Base-by-base conservation (phyloP, 2,329 filamentous ascomycete genomes). In the Aspergillus sp. region DNA sequence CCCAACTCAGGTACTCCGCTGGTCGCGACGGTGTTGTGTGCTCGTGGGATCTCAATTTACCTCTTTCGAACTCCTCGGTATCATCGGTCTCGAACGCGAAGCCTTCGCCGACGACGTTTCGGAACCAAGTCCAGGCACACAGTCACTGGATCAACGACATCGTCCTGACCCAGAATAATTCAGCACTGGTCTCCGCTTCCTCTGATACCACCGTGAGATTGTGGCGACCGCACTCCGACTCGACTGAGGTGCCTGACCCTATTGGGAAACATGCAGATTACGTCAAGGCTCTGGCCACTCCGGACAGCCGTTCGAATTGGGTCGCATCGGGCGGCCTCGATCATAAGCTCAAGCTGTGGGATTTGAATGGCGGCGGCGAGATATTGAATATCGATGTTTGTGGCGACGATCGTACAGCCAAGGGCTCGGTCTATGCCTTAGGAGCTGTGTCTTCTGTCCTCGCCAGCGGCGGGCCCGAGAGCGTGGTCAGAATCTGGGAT, bases 101-200 rank as follows among this genome's bases (percentile, higher is more conserved):
- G 50, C 69, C 73, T 26, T 69, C 67, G 54, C 77, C 81, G 10
- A 84, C 85, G 16, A 80, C 80, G 2, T 85, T 86, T 69, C 81
- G 84, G 61, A 82, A 83, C 63, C 85, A 90, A 73, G 85, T 88
- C 16, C 88, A 90, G 73, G 92, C 93, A 9, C 93, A 97, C 75
- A 96, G 92, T 54, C 92, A 96, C 76, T 97, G 93, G 93, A 89
- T 97, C 78, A 97, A 96, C 78, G 93, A 96, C 75, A 91, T 97
- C 63, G 86, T 88, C 22, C 84, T 96, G 56, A 90, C 90, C 7
- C 86, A 92, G 71, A 86, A 88, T 69, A 91, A 93, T 70, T 82
- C 87, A 18, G 90, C 90, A 22, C 82, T 97, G 52, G 89, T 96
- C 32, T 96, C 93, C 10, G 92, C 90, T 20, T 96, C 92, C 4